Conservation (phyloP, 1,284 basidiomycete genomes). For the Xerocomus minutiporus region DNA sequence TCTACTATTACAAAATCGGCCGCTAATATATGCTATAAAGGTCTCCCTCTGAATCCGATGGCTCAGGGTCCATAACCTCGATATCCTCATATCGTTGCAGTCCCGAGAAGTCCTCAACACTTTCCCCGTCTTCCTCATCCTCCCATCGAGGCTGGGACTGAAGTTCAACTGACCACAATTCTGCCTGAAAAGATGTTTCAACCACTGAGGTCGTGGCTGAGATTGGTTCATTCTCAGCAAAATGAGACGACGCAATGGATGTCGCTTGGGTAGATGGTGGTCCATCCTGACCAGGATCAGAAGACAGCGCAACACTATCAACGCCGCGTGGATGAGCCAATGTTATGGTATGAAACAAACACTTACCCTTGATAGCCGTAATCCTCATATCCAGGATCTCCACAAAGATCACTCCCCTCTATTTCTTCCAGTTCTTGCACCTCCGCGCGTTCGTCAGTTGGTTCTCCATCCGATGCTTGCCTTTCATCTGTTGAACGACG, state of each 20-base stretch:
- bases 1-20: too few species aligned
- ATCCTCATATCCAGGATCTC: conserved; percentile 11
- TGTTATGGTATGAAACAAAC: background rate
- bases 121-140: background rate
- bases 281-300: background rate
- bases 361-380: conserved; percentile 14
- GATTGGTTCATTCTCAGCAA: conserved; percentile 2
- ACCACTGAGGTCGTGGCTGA: background rate
- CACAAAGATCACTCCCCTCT: conserved; percentile 23
- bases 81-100: conserved; percentile 15
- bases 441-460: background rate
- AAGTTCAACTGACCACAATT: conserved; percentile 22
- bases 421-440: conserved; percentile 6
- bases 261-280: conserved; percentile 25
- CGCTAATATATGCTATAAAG: too few species aligned
- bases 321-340: background rate
- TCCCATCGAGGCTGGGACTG: background rate
- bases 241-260: conserved; percentile 18
- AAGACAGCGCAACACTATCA: conserved; percentile 4
- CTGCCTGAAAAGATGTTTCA: conserved; percentile 14
- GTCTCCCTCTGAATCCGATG: conserved; percentile 24
- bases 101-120: background rate
- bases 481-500: conserved; percentile 8
- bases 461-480: background rate
- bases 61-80: conserved; percentile 9